Evolutionary conservation across 2,329 filamentous ascomycete genomes (phyloP), one percentile per base, ranked within the genome.

Genomic region (Tolypocladium guangdongense): DNA sequence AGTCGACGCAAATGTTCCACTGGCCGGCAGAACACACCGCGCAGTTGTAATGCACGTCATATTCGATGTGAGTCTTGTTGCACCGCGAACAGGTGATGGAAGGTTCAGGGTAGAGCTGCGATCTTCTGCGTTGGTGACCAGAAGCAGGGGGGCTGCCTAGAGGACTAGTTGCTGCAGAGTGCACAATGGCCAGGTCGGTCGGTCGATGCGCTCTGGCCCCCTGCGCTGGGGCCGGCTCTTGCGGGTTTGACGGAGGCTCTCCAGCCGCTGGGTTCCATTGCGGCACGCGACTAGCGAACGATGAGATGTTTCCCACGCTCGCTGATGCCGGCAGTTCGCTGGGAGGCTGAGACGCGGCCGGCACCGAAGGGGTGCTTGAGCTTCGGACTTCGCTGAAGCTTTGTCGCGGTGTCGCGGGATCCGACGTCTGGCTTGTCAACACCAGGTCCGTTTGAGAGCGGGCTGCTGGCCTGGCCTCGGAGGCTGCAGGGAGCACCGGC

Each of bases 41-140:
- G 68, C 92, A 97, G 64, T 87, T 87, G 69, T 92, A 95, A 67
- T 96, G 89, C 2, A 96, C 72, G 10, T 89, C 83, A 60, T 95
- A 90, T 65, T 96, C 86, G 38, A 96, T 91, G 56, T 90, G 80
- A 7, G 74, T 63, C 57, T 79, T 86, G 22, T 75, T 71, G 66
- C 92, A 97, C 11, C 81, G 75, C 38, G 83, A 79, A 66, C 92
- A 96, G 10, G 75, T 76, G 50, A 95, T 81, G 1, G 81, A 82
- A 1, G 90, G 89, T 63, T 95, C 89, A 1, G 74, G 67, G 57
- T 80, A 88, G 2, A 81, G 70, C 60, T 80, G 71, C 57, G 77
- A 68, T 64, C 74, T 65, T 60, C 67, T 61, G 49, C 71, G 69
- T 38, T 73, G 70, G 46, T 74, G 71, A 20, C 67, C 60, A 39